Percentiles rank a stretch among this genome's conserved stretches.
Evolutionary conservation across 2,329 filamentous ascomycete genomes (phyloP).

Genomic region (Scedosporium boydii): DNA sequence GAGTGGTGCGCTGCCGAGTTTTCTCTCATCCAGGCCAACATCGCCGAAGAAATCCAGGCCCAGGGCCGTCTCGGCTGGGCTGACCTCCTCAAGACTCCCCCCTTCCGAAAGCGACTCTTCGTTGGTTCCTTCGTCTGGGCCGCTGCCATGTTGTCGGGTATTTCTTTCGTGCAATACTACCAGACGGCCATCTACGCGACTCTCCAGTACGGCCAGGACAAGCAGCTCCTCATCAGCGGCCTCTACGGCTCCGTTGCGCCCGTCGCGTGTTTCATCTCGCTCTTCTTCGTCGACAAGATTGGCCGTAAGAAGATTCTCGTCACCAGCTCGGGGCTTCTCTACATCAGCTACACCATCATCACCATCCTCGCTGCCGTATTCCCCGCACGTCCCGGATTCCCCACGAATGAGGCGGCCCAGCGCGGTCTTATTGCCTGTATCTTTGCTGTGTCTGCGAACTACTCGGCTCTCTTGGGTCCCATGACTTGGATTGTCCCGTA

Average conservation of each 20-base stretch:
- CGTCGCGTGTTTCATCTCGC: slow-evolving; percentile 24
- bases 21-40: slow-evolving; percentile 23
- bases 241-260: slow-evolving; percentile 28
- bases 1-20: slow-evolving; percentile 29
- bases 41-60: slow-evolving; percentile 21
- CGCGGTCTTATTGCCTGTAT: slow-evolving; percentile 29
- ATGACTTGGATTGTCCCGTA: slow-evolving; percentile 34
- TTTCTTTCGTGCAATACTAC: slow-evolving; percentile 32
- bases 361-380: slow-evolving; percentile 27
- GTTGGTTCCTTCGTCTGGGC: slow-evolving; percentile 30
- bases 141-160: slow-evolving; percentile 29
- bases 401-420: slow-evolving; percentile 27
- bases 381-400: slow-evolving; percentile 22
- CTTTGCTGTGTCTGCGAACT: slow-evolving; percentile 28
- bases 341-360: slow-evolving; percentile 27
- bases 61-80: slow-evolving; percentile 21
- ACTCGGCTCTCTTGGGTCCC: slow-evolving; percentile 25
- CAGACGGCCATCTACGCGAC: slow-evolving; percentile 32
- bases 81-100: slow-evolving; percentile 20
- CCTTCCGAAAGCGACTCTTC: slow-evolving; percentile 27
- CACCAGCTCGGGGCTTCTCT: slow-evolving; percentile 23
- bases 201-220: slow-evolving; percentile 24
- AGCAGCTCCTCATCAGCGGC: slow-evolving; percentile 28
- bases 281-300: slow-evolving; percentile 29
- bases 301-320: slow-evolving; percentile 26